phyloP scores from a whole-genome alignment of 2,329 filamentous ascomycete genomes.

The Paraphoma chrysanthemicola region DNA sequence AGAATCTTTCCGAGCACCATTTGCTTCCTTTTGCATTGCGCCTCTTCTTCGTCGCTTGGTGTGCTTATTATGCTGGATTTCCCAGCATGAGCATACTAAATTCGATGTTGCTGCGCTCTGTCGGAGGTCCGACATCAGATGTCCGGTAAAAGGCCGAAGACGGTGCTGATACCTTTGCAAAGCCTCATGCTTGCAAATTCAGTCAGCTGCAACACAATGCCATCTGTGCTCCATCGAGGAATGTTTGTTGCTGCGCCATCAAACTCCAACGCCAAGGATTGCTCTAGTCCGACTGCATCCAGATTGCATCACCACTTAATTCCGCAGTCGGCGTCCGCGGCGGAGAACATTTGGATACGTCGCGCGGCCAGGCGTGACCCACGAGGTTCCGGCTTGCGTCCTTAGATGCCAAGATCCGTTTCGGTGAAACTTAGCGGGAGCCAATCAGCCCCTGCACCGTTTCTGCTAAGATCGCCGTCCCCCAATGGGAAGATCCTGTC shows the following conservation, averaged over 20 bases:
- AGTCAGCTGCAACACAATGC: too few relatives aligned
- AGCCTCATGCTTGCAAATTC: too few relatives aligned
- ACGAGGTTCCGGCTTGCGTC: background rate
- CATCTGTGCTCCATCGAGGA: too few relatives aligned
- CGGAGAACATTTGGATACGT: background rate
- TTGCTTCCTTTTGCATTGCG: background rate
- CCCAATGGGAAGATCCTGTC: background rate
- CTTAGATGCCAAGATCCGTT: background rate
- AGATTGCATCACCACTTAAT: too few relatives aligned
- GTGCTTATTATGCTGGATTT: too few relatives aligned
- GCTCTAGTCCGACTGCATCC: too few relatives aligned
- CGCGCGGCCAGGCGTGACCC: background rate
- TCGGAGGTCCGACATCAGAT: too few relatives aligned
- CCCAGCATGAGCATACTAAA: too few relatives aligned
- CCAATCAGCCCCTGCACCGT: constrained; percentile 1
- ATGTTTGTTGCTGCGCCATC: background rate
- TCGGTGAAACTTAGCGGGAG: background rate
- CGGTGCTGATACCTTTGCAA: too few relatives aligned
- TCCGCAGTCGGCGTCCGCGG: background rate
- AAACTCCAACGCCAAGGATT: background rate
- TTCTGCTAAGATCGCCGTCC: constrained; percentile 2
- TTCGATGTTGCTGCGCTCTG: too few relatives aligned
- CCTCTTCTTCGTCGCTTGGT: background rate
- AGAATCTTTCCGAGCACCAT: background rate
- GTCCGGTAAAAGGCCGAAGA: too few relatives aligned